phyloP scores from a whole-genome alignment of 148 eudicot species.

The Polygonum aviculare region DNA sequence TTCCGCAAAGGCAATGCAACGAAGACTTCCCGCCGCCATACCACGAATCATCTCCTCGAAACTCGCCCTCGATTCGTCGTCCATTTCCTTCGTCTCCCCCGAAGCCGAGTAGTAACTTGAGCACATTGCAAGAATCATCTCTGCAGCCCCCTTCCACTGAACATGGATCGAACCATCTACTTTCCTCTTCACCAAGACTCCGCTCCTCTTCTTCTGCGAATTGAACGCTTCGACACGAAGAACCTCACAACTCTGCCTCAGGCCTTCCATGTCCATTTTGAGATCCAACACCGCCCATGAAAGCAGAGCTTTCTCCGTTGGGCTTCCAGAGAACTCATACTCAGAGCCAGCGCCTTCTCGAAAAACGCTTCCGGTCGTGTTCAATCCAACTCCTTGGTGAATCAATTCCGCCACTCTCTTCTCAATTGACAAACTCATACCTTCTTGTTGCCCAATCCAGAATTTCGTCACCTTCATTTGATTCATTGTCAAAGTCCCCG shows the following conservation, averaged over 20 bases:
- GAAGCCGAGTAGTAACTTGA: conserved; percentile 18
- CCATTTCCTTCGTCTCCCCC: conserved; percentile 15
- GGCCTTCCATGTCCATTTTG: conserved; percentile 15
- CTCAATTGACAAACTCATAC: conserved; percentile 5
- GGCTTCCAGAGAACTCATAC: conserved; percentile 34
- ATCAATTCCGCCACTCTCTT: conserved; percentile 7
- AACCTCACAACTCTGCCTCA: conserved; percentile 17
- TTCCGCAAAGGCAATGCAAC: conserved; percentile 36
- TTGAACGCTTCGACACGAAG: conserved; percentile 34
- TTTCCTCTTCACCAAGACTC: conserved; percentile 17
- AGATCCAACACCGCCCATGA: conserved; percentile 24
- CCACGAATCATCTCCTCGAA: conserved; percentile 20
- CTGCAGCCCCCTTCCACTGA: conserved; percentile 50
- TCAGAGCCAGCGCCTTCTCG: conserved; percentile 3
- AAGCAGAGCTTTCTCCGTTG: conserved; percentile 36
- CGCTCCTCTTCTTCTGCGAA: conserved; percentile 32
- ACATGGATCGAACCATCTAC: conserved; percentile 6
- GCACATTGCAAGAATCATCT: conserved; percentile 35
- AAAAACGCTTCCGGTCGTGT: conserved; percentile 27
- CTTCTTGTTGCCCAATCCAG: conserved; percentile 20
- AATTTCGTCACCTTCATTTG: conserved; percentile 27
- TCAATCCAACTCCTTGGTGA: conserved; percentile 21
- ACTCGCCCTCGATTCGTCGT: conserved; percentile 10
- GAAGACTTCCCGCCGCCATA: conserved; percentile 34
- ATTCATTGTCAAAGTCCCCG: conserved; percentile 27